A percentile compares a stretch with the other conserved stretches of the same genome.
These are phyloP conservation scores for Sphagnum magellanicum DNA, from an alignment of 228 moss, liverwort and hornwort species.

Conservation along the genomic window DNA sequence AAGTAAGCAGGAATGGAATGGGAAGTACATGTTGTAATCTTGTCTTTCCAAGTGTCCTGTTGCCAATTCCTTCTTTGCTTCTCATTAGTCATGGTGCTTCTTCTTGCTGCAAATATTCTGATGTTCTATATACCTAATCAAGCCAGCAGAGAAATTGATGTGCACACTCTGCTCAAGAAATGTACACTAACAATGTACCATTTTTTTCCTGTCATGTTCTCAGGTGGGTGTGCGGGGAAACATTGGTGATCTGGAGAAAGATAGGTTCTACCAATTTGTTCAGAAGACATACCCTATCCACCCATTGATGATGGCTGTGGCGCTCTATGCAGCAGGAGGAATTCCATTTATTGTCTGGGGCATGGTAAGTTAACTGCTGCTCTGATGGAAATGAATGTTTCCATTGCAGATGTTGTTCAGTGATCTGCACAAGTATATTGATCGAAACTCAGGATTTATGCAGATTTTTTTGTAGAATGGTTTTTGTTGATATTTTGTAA, in stretches of 20 bases:
- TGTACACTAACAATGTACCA: background rate
- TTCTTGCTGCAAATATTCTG: background rate
- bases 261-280: conserved; percentile 80
- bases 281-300: conserved; percentile 77
- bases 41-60: background rate
- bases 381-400: background rate
- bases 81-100: background rate
- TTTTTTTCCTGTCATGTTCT: background rate
- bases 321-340: conserved; percentile 71
- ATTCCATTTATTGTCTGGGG: conserved; percentile 87
- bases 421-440: background rate
- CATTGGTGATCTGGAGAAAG: conserved; percentile 83
- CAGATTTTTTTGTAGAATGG: background rate
- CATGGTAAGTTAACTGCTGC: conserved; percentile 49
- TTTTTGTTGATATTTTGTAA: background rate
- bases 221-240: conserved; percentile 89
- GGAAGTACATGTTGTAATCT: background rate
- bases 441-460: background rate
- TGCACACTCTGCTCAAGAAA: no score
- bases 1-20: conserved; percentile 32
- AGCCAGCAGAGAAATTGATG: no score
- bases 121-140: background rate
- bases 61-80: background rate
- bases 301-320: conserved; percentile 57
- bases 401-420: background rate